Evolutionary conservation across 2,329 filamentous ascomycete species (phyloP), one percentile per base, ranked within the genome.

Genomic region (Gaeumannomyces tritici): DNA sequence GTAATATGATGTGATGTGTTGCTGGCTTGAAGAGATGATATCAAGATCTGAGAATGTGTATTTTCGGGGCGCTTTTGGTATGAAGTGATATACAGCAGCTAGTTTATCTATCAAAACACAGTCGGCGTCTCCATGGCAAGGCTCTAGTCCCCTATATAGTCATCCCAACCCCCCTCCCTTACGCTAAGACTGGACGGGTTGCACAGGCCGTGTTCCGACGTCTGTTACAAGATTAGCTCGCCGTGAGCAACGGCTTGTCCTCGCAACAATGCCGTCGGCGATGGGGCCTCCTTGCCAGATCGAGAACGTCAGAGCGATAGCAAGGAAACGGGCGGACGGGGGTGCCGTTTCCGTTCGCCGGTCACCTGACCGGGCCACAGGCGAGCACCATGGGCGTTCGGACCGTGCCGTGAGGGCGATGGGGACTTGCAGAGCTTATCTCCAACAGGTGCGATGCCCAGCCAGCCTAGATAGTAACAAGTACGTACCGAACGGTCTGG

Each of bases 351-450:
- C n/a, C 57, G n/a, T 42, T 59, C 29, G 18, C 59, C 59, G 59
- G 35, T 60, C 59, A 60, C 35, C 26, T 60, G 59, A 60, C n/a
- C 59, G 59, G n/a, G 59, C 26, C 18, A 21, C 9, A 6, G 18
- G n/a, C 18, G 29, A n/a, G 13, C 18, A 15, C 27, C 27, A n/a
- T 47, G 21, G 29, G 42, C 26, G 55, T 60, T 51, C 59, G 59
- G 59, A 60, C 35, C 59, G 35, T 60, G 35, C 59, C 59, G 59
- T 28, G 15, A 26, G 59, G 35, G n/a, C n/a, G n/a, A 57, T 28
- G 29, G 28, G 8, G 24, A n/a, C n/a, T n/a, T n/a, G n/a, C n/a
- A n/a, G n/a, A 33, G 56, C 56, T 58, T 58, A 58, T 58, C 56
- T 13, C 56, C 7, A n/a, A 4, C 15, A 29, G 33, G 56, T 15